Evolutionary conservation across 2,329 filamentous ascomycete genomes (phyloP).

Genomic region (Fusarium temperatum): DNA sequence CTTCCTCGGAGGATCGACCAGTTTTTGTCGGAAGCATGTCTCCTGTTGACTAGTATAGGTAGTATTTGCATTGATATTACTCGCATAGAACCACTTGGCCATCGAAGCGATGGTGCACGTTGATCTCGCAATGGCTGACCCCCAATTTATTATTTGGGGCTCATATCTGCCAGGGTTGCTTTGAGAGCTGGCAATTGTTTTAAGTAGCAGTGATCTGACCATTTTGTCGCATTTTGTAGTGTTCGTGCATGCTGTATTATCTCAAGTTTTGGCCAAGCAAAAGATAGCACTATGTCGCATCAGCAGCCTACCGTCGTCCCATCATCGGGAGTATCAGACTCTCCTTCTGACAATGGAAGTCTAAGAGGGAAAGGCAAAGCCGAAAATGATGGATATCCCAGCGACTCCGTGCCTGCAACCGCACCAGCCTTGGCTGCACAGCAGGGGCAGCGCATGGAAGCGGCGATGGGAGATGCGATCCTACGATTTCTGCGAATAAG

Average conservation of each 20-base stretch:
- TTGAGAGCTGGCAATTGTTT: not conserved
- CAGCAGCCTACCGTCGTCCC: not conserved
- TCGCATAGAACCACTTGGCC: not conserved
- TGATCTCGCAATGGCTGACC: not conserved
- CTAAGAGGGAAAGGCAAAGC: not conserved
- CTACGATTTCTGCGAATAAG: constrained; percentile 47
- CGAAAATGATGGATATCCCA: not conserved
- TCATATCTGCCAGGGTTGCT: not conserved
- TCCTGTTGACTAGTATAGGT: not conserved
- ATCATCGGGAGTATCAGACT: not conserved
- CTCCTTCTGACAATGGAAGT: not conserved
- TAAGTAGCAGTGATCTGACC: not conserved
- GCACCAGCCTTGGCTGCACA: constrained; percentile 39
- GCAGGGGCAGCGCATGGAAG: constrained; percentile 43
- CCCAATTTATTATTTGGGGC: not conserved
- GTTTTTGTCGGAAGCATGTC: not conserved
- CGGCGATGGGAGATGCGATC: constrained; percentile 45
- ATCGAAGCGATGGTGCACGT: not conserved
- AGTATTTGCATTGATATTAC: not conserved
- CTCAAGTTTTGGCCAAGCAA: not conserved
- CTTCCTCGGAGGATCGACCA: not conserved
- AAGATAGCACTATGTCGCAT: not conserved
- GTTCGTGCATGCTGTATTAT: too few species aligned
- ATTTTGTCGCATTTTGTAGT: not conserved
- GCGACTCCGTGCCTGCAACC: not conserved